Base-by-base conservation (phyloP, 148 eudicot species). In the Euryodendron excelsum region DNA sequence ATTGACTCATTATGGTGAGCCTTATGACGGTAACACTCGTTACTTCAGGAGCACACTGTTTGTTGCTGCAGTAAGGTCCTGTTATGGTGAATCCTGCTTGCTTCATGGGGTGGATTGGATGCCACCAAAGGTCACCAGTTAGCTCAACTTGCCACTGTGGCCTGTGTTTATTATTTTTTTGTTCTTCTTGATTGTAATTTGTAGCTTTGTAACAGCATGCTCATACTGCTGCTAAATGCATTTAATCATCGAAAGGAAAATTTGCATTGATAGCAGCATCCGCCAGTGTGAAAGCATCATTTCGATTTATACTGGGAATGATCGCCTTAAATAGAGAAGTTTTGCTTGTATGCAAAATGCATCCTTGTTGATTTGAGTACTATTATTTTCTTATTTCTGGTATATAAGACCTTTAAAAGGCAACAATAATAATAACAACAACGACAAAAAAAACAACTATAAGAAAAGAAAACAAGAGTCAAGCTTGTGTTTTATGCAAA, bases 41-140 rank as follows among this genome's bases (percentile, higher is more conserved):
- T 96, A 71, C 81, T 96, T 96, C 80, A 90, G 96, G 87, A 96
- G 98, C 83, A 96, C 99, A 21, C 91, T 96, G 45, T 96, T 93
- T 81, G 99, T 96, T 81, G 99, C 98, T 82, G 98, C 98, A 25
- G 99, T 96, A 72, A 89, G 99, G 84, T 90, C 99, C 64, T 93
- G 93, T 79, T 95, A 95, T 82, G 94, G 90, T 77, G 96, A 95
- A 91, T 92, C 98, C 55, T 90, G 91, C 85, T 77, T 95, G 91
- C 99, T 95, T 79, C 99, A 95, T 83, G 99, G 99, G 55, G 93
- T 88, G 55, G 99, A 95, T 69, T 95, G 99, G 99, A 95, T 95
- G 99, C 97, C 99, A n/a, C 99, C 99, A 75, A 95, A 95, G 98
- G 99, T 93, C 64, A 62, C 69, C 67, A 11, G 45, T 70, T 61